phyloP scores from a whole-genome alignment of 1,284 basidiomycete genomes.

The Pholiota adiposa region DNA sequence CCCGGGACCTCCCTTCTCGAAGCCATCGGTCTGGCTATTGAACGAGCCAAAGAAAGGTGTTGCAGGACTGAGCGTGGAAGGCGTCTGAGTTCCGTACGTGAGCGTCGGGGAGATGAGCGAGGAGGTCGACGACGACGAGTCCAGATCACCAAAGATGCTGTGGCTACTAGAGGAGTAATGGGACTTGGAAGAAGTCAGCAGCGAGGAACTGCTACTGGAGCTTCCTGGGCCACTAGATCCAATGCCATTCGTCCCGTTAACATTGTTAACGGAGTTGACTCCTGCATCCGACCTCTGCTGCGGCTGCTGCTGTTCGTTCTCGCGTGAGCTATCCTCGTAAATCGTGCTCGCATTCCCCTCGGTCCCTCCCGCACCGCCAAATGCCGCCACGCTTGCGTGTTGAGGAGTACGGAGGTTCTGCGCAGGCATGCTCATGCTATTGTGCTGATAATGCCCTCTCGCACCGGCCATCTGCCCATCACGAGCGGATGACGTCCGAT shows the following conservation, averaged over 20 bases:
- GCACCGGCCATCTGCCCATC: conserved; percentile 21
- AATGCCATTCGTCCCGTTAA: neutral
- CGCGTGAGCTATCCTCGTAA: conserved; percentile 22
- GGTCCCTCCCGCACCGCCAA: conserved; percentile 20
- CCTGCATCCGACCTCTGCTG: conserved; percentile 5
- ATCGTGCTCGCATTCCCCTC: conserved; percentile 19
- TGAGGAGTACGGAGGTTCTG: conserved; percentile 33
- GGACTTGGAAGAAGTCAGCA: conserved; percentile 14
- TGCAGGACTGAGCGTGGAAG: conserved; percentile 63
- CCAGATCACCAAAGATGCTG: conserved; percentile 24
- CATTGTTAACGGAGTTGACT: neutral
- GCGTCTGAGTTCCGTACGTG: conserved; percentile 61
- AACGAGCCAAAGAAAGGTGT: conserved; percentile 63
- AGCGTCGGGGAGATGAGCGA: conserved; percentile 59
- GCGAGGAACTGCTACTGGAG: conserved; percentile 3
- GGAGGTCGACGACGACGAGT: conserved; percentile 45
- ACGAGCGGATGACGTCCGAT: conserved; percentile 25
- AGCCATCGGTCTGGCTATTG: conserved; percentile 31
- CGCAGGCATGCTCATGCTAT: conserved; percentile 43
- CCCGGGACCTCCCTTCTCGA: conserved; percentile 23
- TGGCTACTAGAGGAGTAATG: conserved; percentile 17
- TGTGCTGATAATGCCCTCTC: conserved; percentile 44
- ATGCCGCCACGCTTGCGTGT: conserved; percentile 31
- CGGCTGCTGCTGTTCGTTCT: conserved; percentile 3
- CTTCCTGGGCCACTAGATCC: neutral